Base-by-base conservation (phyloP, 768 basidiomycete species). In the Russula emetica region DNA sequence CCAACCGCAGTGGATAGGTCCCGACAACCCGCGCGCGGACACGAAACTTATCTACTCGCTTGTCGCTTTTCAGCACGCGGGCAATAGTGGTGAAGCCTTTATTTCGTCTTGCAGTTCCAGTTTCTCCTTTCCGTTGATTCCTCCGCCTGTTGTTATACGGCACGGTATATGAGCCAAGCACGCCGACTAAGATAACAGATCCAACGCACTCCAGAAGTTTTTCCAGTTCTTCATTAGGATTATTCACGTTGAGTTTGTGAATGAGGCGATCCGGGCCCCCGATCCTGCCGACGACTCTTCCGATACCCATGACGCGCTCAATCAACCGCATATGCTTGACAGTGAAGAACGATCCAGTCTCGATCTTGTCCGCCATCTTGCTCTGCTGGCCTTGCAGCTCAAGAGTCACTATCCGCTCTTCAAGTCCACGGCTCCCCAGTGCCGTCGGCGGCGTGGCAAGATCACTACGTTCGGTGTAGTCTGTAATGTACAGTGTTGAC, bases 261-360 rank as follows among this genome's bases (percentile, higher is more conserved):
- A 69, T 58, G 42, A 69, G 68, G 10, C 67, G 60, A 52, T 69
- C 66, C n/a, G 67, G 62, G 7, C 66, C 68, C 14, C 62, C 66
- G 10, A 69, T 45, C 28, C 58, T 50, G 11, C 68, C 66, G 10
- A 67, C 40, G 34, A 67, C 40, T 52, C 30, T 61, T 22, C 57
- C 34, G 18, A 30, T 55, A 34, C 67, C 42, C 26, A 36, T 55
- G 20, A 49, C 28, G 32, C 62, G 64, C 36, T 62, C 63, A 24
- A 67, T 53, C 51, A 69, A 40, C 10, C 62, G 56, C 59, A 67
- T 54, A 32, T 67, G 62, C 30, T 67, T 63, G 40, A 69, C 60
- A 20, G 47, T 61, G 52, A 67, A 67, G 54, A 58, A 67, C 26
- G 45, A 47, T 7, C 68, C 68, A 9, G 30, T 20, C 10, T 60